Base-by-base conservation (phyloP, 2,329 filamentous ascomycete species). In the Calonectria multiphialidica region DNA sequence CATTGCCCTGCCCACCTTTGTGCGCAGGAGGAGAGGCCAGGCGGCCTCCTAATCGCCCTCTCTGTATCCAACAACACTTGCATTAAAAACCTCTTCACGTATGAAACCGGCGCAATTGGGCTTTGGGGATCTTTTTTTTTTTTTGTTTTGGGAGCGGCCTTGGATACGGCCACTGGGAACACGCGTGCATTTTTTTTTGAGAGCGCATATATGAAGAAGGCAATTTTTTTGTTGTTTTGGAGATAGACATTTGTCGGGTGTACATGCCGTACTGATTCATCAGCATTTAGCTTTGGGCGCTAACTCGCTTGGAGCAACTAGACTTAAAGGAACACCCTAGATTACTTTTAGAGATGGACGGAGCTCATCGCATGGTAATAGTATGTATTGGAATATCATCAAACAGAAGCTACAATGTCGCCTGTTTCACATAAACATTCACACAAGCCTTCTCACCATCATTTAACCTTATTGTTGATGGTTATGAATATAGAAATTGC, bases 21-120 rank as follows among this genome's bases (percentile, higher is more conserved):
- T 81, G 30, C 80, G 81, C 9, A 76, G 81, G 49, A 77, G 81
- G 37, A 81, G 70, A 53, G 75, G 76, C 25, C 53, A 35, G 13
- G 74, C 77, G 15, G 45, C 45, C 13, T 57, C 75, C 3, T 72
- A 44, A 63, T 65, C 35, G 21, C 18, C 28, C 23, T 59, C 23
- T 67, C 30, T 57, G 37, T 18, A 42, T 25, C 8, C 57, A 50
- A 65, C 18, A 15, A 65, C 18, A 15, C 25, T 69, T 68, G 42
- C 18, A 37, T 49, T 55, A 10, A 25, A 10, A 25, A 28, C 8
- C 45, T 18, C 18, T 57, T 30, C 16, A 62, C 15, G 37, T 21
- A 57, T 30, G 40, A 28, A 62, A 49, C 40, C 15, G 63, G 64
- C 65, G 65, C 30, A 67, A 63, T 30, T 33, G 40, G 57, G 16